phyloP scores from a whole-genome alignment of 2,329 filamentous ascomycete genomes.

The Paracoccidioides brasiliensis region DNA sequence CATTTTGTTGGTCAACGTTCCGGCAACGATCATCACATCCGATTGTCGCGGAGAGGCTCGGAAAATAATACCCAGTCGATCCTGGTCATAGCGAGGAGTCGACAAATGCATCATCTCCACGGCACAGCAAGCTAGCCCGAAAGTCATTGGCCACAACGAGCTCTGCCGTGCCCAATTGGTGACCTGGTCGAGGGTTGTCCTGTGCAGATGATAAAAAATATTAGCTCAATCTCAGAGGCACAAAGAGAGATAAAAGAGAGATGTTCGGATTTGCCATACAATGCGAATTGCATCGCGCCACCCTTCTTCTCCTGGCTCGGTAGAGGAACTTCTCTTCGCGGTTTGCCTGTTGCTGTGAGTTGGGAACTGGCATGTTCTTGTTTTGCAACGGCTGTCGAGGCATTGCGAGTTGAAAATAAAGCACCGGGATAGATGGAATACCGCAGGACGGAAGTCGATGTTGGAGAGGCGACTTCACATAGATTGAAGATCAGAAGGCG shows the following conservation, averaged over 20 bases:
- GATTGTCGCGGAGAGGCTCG: conserved; percentile 73
- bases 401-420: neutral
- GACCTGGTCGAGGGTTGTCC: conserved; percentile 51
- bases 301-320: conserved; percentile 38
- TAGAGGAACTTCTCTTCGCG: conserved; percentile 35
- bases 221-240: neutral
- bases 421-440: neutral
- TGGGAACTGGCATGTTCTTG: conserved; percentile 21
- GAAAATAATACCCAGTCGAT: conserved; percentile 79
- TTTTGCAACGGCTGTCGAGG: conserved; percentile 30
- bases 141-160: conserved; percentile 85
- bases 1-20: conserved; percentile 94
- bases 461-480: neutral
- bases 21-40: conserved; percentile 85
- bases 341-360: conserved; percentile 32
- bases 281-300: conserved; percentile 40
- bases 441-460: neutral
- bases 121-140: conserved; percentile 81
- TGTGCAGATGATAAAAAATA: conserved; percentile 8
- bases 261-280: conserved; percentile 22
- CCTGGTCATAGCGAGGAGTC: conserved; percentile 80
- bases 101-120: conserved; percentile 93
- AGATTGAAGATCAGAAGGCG: neutral
- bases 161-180: conserved; percentile 81
- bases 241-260: neutral